Percentiles rank a stretch among this genome's conserved stretches.
phyloP scores from a whole-genome alignment of 495 filamentous ascomycete genomes.

The Entonaema liquescens region DNA sequence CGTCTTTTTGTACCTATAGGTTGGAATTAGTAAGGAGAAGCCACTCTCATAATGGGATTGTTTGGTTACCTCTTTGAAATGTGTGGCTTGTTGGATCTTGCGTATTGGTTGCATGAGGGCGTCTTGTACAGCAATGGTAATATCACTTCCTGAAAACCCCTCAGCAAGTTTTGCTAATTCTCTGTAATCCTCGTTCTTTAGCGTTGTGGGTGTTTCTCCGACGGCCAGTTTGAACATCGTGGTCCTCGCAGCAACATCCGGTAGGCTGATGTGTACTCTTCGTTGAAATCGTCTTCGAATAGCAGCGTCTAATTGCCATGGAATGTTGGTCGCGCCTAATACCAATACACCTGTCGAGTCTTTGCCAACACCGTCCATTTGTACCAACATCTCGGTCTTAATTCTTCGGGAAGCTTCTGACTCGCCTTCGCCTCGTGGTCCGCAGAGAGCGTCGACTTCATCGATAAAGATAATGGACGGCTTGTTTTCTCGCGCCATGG shows the following conservation, averaged over 20 bases:
- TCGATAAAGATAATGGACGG: constrained; percentile 99
- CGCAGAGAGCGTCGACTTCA: constrained; percentile 96
- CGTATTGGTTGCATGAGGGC: constrained; percentile 97
- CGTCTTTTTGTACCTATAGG: constrained; percentile 73
- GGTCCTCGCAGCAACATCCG: constrained; percentile 86
- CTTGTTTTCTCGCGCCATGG: constrained; percentile 97
- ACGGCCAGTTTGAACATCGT: constrained; percentile 98
- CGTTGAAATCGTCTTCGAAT: constrained; percentile 97
- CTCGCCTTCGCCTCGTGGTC: constrained; percentile 95
- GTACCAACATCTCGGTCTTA: constrained; percentile 97
- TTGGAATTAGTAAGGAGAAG: constrained; percentile 9
- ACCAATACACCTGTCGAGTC: constrained; percentile 94
- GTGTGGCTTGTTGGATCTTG: constrained; percentile 97
- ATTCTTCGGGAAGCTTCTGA: constrained; percentile 96
- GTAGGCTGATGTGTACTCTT: constrained; percentile 92
- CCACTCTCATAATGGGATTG: neutral
- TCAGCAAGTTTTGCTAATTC: constrained; percentile 83
- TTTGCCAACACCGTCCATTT: constrained; percentile 98
- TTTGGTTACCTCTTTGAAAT: constrained; percentile 86
- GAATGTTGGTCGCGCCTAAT: constrained; percentile 97
- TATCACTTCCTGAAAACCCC: constrained; percentile 95
- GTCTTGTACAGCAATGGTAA: constrained; percentile 95
- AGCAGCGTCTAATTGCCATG: constrained; percentile 98
- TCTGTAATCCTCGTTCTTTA: constrained; percentile 79
- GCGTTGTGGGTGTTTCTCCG: constrained; percentile 87